Evolutionary conservation across 352 stramenopile genomes (phyloP), one percentile per base, ranked within the genome.

Genomic region (Pythium aquatile): DNA sequence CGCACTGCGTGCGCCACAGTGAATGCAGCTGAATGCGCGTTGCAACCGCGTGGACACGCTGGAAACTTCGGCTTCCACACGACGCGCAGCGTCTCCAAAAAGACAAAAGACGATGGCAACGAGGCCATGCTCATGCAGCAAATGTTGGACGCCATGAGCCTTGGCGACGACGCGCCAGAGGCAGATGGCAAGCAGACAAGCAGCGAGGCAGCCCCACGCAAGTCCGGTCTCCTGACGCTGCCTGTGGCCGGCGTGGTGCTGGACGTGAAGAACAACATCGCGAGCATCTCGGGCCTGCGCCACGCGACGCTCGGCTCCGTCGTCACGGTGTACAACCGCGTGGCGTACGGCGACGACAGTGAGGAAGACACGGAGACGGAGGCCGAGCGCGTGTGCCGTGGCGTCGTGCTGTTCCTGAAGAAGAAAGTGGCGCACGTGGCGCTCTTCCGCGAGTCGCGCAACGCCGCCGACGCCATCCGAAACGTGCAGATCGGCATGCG

Each of bases 241-340:
- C 74, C 81, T 1, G 32, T 87, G 17, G 61, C 51, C 14, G 85
- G 85, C 46, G 71, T 83, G 6, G 71, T 93, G 32, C 73, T 92
- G 55, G 74, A 85, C 65, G 69, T 94, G 17, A 83, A 88, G 68
- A 90, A 89, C 70, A 73, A 77, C 32, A 76, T 94, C 26, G 85
- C 81, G 39, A 83, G 74, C 53, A 79, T 94, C 61, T 92, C 85
- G 32, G 85, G 85, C 0, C 73, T 94, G 55, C 81, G 83, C 24
- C 75, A 88, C 65, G 85, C 83, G 37, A 82, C 81, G 16, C 79
- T 90, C 35, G 83, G 84, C 61, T 90, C 83, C n/a, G 76, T 90
- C 33, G 75, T 94, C 37, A 62, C 74, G 20, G 63, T 94, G 13
- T 65, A 73, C 60, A 72, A 62, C 39, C 55, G 63, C 48, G 53